Percentiles rank a stretch among this genome's conserved stretches.
Evolutionary conservation across 768 basidiomycete species (phyloP).

Genomic region (Rhodotorula babjevae): DNA sequence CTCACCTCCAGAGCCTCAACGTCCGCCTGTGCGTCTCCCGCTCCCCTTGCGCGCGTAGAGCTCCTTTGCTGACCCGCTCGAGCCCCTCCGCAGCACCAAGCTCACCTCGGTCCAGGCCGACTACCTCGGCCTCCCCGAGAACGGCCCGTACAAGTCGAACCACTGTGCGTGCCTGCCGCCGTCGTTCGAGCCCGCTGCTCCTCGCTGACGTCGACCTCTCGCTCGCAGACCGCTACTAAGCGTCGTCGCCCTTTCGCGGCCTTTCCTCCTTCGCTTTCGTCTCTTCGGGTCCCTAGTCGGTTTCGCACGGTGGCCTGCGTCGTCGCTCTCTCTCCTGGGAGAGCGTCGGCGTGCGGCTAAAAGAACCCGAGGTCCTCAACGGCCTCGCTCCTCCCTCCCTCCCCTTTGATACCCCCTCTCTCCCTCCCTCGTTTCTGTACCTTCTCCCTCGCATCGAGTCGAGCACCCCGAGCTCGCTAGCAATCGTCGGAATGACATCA

Average conservation of each 20-base stretch:
- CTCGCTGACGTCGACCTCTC: background rate
- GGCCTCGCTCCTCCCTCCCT: background rate
- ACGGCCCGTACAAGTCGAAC: slow-evolving; percentile 68
- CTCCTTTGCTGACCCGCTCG: too few relatives aligned
- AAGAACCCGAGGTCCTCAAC: slow-evolving; percentile 1
- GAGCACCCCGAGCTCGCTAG: background rate
- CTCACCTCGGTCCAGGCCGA: slow-evolving; percentile 57
- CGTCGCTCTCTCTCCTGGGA: too few relatives aligned
- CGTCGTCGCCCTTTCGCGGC: background rate
- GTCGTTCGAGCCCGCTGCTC: background rate
- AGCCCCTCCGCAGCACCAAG: slow-evolving; percentile 38
- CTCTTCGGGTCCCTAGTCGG: background rate
- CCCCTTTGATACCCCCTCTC: background rate
- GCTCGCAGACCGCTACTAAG: slow-evolving; percentile 20
- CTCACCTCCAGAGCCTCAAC: slow-evolving; percentile 83
- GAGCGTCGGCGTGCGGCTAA: background rate
- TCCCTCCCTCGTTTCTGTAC: background rate
- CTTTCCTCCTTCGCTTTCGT: background rate
- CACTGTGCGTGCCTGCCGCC: slow-evolving; percentile 50
- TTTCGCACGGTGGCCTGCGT: background rate
- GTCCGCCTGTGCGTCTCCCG: slow-evolving; percentile 62
- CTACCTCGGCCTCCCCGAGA: slow-evolving; percentile 83
- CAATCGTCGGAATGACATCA: background rate
- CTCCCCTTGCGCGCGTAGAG: too few relatives aligned
- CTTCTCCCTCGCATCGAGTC: background rate